Evolutionary conservation across 2,329 filamentous ascomycete species (phyloP), one percentile per base, ranked within the genome.

Genomic region (Hansfordia pulvinata): DNA sequence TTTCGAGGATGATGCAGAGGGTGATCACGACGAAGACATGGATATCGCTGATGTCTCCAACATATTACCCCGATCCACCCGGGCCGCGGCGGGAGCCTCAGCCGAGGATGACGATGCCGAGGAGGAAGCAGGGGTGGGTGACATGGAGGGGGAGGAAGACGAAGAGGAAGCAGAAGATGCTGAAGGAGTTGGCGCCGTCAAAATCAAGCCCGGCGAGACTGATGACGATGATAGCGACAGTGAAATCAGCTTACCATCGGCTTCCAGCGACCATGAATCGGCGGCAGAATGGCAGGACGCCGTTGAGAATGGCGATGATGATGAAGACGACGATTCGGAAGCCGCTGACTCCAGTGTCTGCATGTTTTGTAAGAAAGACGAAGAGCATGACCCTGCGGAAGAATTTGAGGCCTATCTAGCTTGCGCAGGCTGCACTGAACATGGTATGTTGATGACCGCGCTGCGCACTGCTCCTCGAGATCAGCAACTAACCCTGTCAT

Each of bases 361-460:
- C 54, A 79, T 84, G 37, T 92, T 88, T 43, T 94, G 86, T 55
- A 74, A 75, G 30, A 67, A 83, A 47, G 76, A 81, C 37, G 83
- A 92, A 53, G 80, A 90, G 29, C 65, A 88, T 35, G 83, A 88
- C 40, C 81, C 82, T 2, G 75, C 69, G 36, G 79, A 82, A 37
- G 81, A 86, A 36, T 90, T 77, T 42, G 84, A 90, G 50, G 63
- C 76, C 31, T 84, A 78, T 48, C 60, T 94, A 33, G 60, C 75
- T 27, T 94, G 88, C 52, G 62, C 61, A 33, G 64, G 72, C 36
- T 96, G 88, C 53, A 76, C 76, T 37, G 80, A 88, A 46, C 80
- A 84, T 53, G 76, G 85, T 93, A 62, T 54, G 81, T 70, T 39
- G 28, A 25, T 20, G 24, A 29, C 12, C 14, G 30, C 11, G 16